Conservation (phyloP, 352 stramenopile species). For the Globisporangium nodosum region DNA sequence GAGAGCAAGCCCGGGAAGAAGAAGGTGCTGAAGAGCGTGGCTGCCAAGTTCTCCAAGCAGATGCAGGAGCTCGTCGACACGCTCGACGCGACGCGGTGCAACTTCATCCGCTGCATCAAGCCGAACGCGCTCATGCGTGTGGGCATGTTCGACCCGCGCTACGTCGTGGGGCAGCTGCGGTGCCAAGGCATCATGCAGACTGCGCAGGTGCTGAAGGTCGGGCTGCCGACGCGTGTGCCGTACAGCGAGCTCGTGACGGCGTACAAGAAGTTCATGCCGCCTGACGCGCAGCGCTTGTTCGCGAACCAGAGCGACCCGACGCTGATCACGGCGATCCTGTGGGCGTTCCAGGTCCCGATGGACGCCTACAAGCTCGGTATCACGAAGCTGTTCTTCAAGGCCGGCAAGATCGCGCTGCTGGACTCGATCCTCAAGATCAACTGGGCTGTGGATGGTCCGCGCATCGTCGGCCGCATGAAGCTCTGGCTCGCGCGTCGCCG, state of each 20-base stretch:
- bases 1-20: slow-evolving; percentile 63
- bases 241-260: slow-evolving; percentile 66
- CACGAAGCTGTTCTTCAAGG: slow-evolving; percentile 70
- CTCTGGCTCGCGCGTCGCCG: slow-evolving; percentile 64
- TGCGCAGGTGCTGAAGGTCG: slow-evolving; percentile 84
- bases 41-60: slow-evolving; percentile 63
- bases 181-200: slow-evolving; percentile 86
- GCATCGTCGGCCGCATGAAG: slow-evolving; percentile 61
- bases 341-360: slow-evolving; percentile 74
- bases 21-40: slow-evolving; percentile 67
- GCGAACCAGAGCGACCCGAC: slow-evolving; percentile 64
- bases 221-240: slow-evolving; percentile 70
- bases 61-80: slow-evolving; percentile 81
- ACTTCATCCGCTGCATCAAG: slow-evolving; percentile 89
- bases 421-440: slow-evolving; percentile 77
- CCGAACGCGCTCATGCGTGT: slow-evolving; percentile 76
- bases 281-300: slow-evolving; percentile 67
- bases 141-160: slow-evolving; percentile 66
- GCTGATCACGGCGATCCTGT: slow-evolving; percentile 77
- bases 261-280: slow-evolving; percentile 70
- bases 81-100: slow-evolving; percentile 78
- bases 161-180: slow-evolving; percentile 81
- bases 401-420: slow-evolving; percentile 70
- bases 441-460: slow-evolving; percentile 48
- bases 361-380: slow-evolving; percentile 81